These are phyloP conservation scores for Tilletia walkeri DNA, from an alignment of 1,284 basidiomycete species.

Conservation along the genomic window DNA sequence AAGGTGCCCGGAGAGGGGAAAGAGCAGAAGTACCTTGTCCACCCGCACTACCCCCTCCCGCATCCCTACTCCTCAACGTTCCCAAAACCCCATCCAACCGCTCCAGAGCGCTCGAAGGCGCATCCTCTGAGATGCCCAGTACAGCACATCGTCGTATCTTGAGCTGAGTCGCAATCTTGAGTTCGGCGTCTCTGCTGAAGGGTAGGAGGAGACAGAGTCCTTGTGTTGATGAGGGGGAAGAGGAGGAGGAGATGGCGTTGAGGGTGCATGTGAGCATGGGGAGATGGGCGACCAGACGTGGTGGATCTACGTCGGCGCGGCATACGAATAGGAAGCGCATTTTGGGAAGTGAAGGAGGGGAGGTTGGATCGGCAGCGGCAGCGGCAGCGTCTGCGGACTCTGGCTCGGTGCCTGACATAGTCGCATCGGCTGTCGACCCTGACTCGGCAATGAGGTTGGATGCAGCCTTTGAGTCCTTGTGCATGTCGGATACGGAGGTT, in stretches of 20 bases:
- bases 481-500: not conserved
- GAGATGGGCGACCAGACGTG: constrained; percentile 24
- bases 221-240: no score
- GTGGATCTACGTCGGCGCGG: constrained; percentile 21
- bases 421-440: not conserved
- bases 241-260: constrained; percentile 20
- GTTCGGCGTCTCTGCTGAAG: constrained; percentile 23
- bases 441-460: not conserved
- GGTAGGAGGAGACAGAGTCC: constrained; percentile 21
- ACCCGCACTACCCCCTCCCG: not conserved
- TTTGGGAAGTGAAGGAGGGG: not conserved
- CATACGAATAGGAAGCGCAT: constrained; percentile 24
- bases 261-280: constrained; percentile 26
- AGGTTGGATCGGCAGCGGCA: no score
- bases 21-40: not conserved
- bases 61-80: not conserved
- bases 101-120: not conserved
- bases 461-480: not conserved
- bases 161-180: constrained; percentile 23
- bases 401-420: no score
- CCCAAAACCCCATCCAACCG: not conserved
- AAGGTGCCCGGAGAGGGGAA: not conserved
- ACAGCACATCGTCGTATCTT: constrained; percentile 22
- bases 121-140: constrained; percentile 1
- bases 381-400: no score